Evolutionary conservation across 345 rosid genomes (phyloP).

Genomic region (Raphanus sativus): DNA sequence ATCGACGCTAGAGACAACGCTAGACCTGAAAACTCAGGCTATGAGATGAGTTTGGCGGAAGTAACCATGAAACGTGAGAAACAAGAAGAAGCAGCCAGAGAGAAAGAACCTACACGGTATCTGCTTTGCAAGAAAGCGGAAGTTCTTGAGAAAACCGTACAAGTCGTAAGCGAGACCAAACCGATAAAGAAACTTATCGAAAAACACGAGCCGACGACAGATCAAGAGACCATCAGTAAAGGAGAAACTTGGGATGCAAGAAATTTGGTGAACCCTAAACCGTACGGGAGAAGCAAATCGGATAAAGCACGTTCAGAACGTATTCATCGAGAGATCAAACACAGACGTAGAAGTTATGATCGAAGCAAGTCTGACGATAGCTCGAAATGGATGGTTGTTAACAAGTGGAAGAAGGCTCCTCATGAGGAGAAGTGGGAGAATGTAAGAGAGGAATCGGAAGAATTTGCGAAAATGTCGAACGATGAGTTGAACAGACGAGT

Average conservation of each 20-base stretch:
- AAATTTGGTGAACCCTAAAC: neutral
- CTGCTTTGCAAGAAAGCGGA: neutral
- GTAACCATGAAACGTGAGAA: neutral
- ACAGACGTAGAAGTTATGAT: conserved; percentile 12
- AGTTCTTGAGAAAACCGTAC: conserved; percentile 3
- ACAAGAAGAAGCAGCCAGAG: neutral
- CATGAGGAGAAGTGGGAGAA: conserved; percentile 19
- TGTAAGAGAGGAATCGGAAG: conserved; percentile 44
- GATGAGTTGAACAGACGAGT: conserved; percentile 74
- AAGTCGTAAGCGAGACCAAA: neutral
- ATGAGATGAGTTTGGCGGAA: neutral
- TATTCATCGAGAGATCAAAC: conserved; percentile 3
- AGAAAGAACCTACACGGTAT: neutral
- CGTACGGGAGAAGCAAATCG: conserved; percentile 31
- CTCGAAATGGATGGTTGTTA: conserved; percentile 29
- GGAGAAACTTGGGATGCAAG: neutral
- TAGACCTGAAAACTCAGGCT: conserved; percentile 3
- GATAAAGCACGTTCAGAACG: conserved; percentile 16
- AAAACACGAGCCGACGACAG: conserved; percentile 1
- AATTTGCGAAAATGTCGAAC: conserved; percentile 62
- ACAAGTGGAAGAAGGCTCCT: neutral
- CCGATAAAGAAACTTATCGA: neutral
- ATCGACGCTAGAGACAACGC: neutral
- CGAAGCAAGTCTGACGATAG: conserved; percentile 17
- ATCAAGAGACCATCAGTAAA: neutral